Percentiles rank a stretch among this genome's conserved stretches.
Evolutionary conservation across 1,284 basidiomycete genomes (phyloP).

Genomic region (Volvariella volvacea): DNA sequence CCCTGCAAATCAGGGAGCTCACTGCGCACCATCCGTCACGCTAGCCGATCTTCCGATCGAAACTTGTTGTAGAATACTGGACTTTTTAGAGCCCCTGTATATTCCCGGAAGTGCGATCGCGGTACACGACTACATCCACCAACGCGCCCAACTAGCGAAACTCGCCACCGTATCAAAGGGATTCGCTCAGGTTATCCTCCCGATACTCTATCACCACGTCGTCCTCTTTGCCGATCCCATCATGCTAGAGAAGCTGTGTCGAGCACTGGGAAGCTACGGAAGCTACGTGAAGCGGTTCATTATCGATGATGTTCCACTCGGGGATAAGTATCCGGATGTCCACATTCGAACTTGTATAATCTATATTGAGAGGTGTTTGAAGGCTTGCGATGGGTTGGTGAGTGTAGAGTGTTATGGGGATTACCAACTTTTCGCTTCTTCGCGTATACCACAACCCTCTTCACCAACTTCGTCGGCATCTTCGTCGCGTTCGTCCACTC

Average conservation of each 20-base stretch:
- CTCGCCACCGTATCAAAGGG: neutral
- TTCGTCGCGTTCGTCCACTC: no score
- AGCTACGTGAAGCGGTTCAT: neutral
- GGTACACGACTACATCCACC: neutral
- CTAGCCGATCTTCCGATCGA: neutral
- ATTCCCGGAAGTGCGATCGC: neutral
- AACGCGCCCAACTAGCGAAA: neutral
- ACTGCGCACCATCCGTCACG: neutral
- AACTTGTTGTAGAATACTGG: neutral
- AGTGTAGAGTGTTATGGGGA: conserved; percentile 1
- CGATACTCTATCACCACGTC: neutral
- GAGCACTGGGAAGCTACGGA: neutral
- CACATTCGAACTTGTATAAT: neutral
- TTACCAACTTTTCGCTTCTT: conserved; percentile 1
- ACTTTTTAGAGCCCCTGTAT: neutral
- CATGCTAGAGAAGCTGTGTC: neutral
- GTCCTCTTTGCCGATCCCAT: neutral
- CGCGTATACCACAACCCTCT: no score
- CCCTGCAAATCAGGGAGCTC: no score
- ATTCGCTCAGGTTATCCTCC: neutral
- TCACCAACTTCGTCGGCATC: no score
- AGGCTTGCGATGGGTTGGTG: neutral
- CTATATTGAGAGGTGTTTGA: neutral
- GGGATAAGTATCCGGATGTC: neutral
- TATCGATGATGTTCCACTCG: neutral